These are phyloP conservation scores for Trichaptum fuscoviolaceum DNA, from an alignment of 768 basidiomycete species.

Conservation along the genomic window DNA sequence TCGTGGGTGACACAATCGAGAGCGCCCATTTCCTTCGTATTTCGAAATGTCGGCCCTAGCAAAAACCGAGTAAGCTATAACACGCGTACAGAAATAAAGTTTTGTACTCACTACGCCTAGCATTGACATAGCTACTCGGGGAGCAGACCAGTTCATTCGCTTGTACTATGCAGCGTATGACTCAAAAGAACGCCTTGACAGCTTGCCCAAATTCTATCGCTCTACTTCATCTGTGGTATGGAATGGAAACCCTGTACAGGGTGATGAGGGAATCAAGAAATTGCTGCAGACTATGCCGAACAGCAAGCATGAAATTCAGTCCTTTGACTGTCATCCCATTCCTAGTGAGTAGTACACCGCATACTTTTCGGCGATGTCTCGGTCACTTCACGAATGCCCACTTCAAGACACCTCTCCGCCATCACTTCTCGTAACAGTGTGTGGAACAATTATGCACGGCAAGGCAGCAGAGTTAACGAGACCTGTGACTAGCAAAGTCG, in stretches of 20 bases:
- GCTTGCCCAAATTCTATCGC: slow-evolving; percentile 80
- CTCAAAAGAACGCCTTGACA: slow-evolving; percentile 66
- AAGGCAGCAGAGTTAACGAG: slow-evolving; percentile 44
- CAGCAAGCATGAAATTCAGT: slow-evolving; percentile 81
- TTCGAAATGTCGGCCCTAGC: slow-evolving; percentile 1
- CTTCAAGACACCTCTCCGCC: slow-evolving; percentile 67
- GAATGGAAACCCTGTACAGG: slow-evolving; percentile 81
- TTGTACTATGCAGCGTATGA: slow-evolving; percentile 83
- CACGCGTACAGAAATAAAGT: background rate
- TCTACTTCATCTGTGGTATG: slow-evolving; percentile 70
- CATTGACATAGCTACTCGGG: slow-evolving; percentile 79
- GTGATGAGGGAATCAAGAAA: slow-evolving; percentile 59
- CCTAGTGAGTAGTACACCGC: slow-evolving; percentile 45
- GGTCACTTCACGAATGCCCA: slow-evolving; percentile 1
- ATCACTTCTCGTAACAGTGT: slow-evolving; percentile 71
- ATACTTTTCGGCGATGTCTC: slow-evolving; percentile 11
- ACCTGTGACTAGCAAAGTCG: slow-evolving; percentile 20
- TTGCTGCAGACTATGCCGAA: slow-evolving; percentile 69
- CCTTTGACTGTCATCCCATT: slow-evolving; percentile 87
- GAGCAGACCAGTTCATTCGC: slow-evolving; percentile 78
- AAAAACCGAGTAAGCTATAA: background rate
- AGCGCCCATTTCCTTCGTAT: background rate
- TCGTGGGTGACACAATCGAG: background rate
- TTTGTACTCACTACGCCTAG: slow-evolving; percentile 31
- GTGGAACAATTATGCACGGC: slow-evolving; percentile 74